Base-by-base conservation (phyloP, 2,329 filamentous ascomycete species). In the Colletotrichum eremochloae region DNA sequence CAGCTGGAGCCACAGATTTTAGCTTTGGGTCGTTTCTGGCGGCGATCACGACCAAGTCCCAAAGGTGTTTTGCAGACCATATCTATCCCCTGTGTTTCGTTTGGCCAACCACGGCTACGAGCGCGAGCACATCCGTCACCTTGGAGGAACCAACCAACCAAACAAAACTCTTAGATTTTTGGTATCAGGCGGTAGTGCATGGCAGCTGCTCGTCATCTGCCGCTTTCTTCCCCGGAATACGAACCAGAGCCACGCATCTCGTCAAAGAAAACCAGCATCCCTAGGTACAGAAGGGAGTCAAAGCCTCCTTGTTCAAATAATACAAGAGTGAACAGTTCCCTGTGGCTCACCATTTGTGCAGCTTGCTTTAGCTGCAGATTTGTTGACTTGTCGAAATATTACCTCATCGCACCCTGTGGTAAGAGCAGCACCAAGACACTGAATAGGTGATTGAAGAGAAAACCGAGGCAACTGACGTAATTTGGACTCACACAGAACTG, bases 171-270 rank as follows among this genome's bases (percentile, higher is more conserved):
- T 29, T 9, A 9, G 20, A 42, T 46, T n/a, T 15, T 48, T n/a
- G 36, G 40, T 33, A n/a, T 15, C 15, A 46, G 18, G 24, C 40
- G 14, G 58, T 38, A n/a, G 36, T n/a, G 24, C 57, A 33, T 46
- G 15, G 33, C 57, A 31, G 18, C 29, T 14, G 40, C 57, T 46
- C 15, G 40, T 61, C 15, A n/a, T 33, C 12, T 46, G 40, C 40
- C 57, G 15, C 29, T 15, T n/a, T 46, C 24, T n/a, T n/a, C 29
- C 40, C 24, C 40, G n/a, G 15, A 14, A 20, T 44, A 20, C 29
- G 42, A 46, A n/a, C 58, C n/a, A 58, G n/a, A 58, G 56, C 36
- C n/a, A 24, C n/a, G 38, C n/a, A 42, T 42, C 56, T 11, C n/a
- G 14, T 29, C 56, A 58, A 58, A 58, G 56, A 42, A 42, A 29